These are phyloP conservation scores for Aspergillus sp. DNA, from an alignment of 2,329 filamentous ascomycete species.

Conservation along the genomic window DNA sequence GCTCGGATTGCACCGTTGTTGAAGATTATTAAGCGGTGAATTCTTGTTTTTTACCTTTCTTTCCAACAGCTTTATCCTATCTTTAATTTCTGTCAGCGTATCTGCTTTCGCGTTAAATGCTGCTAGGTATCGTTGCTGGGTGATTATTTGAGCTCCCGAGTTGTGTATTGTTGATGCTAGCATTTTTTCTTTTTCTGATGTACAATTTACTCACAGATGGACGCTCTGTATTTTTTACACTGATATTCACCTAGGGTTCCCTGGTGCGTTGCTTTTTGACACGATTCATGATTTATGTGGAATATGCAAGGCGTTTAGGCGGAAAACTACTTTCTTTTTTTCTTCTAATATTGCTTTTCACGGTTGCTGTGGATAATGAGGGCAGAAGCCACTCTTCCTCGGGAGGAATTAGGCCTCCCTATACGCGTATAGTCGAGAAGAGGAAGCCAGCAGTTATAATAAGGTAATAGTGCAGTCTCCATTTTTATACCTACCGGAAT, in stretches of 20 bases:
- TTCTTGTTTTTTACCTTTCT: background rate
- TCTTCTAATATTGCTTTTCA: background rate
- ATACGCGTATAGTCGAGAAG: background rate
- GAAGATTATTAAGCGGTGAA: conserved; percentile 42
- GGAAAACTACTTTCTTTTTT: background rate
- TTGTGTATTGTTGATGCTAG: background rate
- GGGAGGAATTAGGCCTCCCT: background rate
- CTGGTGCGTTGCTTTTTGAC: background rate
- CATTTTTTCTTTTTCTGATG: background rate
- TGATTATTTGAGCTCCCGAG: background rate
- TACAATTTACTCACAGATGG: background rate
- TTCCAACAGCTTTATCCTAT: background rate
- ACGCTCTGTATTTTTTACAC: background rate
- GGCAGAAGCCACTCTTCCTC: background rate
- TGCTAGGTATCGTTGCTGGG: background rate
- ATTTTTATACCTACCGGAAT: background rate
- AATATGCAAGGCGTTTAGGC: background rate
- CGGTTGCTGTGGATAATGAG: background rate
- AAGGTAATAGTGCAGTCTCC: background rate
- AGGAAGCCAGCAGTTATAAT: background rate
- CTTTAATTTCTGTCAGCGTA: background rate
- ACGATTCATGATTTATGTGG: background rate
- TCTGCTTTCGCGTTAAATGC: background rate
- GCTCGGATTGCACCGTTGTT: conserved; percentile 51
- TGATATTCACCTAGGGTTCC: background rate